Conservation (phyloP, 306 rosid genomes). For the Vigna trinervia region DNA sequence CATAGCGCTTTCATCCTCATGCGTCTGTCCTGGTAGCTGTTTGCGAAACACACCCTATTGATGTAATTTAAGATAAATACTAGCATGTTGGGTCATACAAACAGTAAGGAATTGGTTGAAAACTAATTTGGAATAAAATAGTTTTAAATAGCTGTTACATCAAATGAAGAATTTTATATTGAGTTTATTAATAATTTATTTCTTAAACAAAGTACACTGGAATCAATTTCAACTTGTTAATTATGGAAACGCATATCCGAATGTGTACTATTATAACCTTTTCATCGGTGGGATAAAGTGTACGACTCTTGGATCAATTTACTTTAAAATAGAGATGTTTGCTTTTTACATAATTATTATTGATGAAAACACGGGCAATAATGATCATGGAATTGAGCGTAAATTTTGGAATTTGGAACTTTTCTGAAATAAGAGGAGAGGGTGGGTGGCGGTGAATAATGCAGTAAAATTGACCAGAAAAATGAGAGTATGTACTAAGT, state of each 20-base stretch:
- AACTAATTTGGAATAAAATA: background rate
- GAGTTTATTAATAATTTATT: background rate
- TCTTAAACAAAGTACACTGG: background rate
- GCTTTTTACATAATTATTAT: slow-evolving; percentile 23
- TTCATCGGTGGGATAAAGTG: background rate
- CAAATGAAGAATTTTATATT: too few species aligned
- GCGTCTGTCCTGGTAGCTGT: background rate
- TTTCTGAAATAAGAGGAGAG: background rate
- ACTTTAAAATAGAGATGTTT: slow-evolving; percentile 16
- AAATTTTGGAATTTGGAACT: slow-evolving; percentile 7
- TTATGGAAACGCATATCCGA: background rate
- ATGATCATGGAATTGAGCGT: slow-evolving; percentile 30
- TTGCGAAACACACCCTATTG: background rate
- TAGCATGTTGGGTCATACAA: background rate
- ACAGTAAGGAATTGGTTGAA: background rate
- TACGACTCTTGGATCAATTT: background rate
- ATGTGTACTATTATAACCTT: background rate
- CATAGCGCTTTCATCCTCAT: background rate
- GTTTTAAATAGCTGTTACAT: background rate
- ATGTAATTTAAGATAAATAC: background rate
- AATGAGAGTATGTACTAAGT: background rate
- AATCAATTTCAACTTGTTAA: background rate
- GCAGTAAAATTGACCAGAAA: background rate
- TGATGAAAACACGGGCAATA: slow-evolving; percentile 32
- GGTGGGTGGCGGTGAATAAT: slow-evolving; percentile 9